Conservation (phyloP, 192 early-diverging fungal species). For the Coemansia sp. region DNA sequence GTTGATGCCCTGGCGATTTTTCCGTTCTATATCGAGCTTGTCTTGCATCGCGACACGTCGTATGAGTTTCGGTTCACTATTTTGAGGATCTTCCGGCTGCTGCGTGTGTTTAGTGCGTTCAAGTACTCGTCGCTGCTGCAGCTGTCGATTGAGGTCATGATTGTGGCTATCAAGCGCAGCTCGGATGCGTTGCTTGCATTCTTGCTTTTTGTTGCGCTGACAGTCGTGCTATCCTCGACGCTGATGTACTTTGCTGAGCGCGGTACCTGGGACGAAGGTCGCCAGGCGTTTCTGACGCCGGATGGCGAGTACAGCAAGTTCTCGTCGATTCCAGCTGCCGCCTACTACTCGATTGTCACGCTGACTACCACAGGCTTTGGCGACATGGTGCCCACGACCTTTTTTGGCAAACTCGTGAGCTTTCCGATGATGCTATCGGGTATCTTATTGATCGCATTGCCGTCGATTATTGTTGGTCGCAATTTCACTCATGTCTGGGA, state of each 20-base stretch:
- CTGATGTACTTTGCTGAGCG: slow-evolving; percentile 81
- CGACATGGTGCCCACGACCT: slow-evolving; percentile 79
- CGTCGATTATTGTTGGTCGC: slow-evolving; percentile 80
- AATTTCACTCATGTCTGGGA: slow-evolving; percentile 85
- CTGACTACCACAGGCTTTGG: slow-evolving; percentile 80
- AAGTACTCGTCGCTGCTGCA: slow-evolving; percentile 78
- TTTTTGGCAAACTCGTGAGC: slow-evolving; percentile 73
- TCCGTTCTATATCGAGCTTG: slow-evolving; percentile 76
- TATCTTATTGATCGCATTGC: slow-evolving; percentile 75
- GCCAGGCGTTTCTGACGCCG: slow-evolving; percentile 63
- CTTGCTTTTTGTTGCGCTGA: slow-evolving; percentile 71
- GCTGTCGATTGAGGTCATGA: slow-evolving; percentile 82
- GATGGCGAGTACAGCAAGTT: slow-evolving; percentile 72
- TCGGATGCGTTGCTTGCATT: slow-evolving; percentile 72
- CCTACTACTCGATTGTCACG: slow-evolving; percentile 76
- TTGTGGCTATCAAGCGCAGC: slow-evolving; percentile 72
- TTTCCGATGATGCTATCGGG: slow-evolving; percentile 83
- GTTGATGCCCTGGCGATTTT: slow-evolving; percentile 76
- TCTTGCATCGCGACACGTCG: slow-evolving; percentile 64
- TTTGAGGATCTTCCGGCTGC: slow-evolving; percentile 68
- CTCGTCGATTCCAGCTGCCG: slow-evolving; percentile 74
- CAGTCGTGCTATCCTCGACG: slow-evolving; percentile 70
- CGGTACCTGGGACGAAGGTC: slow-evolving; percentile 68
- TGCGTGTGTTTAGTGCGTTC: slow-evolving; percentile 78
- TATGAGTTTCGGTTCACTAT: slow-evolving; percentile 84